phyloP scores from a whole-genome alignment of 1,139 yeast genomes.

The Citeromyces siamensis region DNA sequence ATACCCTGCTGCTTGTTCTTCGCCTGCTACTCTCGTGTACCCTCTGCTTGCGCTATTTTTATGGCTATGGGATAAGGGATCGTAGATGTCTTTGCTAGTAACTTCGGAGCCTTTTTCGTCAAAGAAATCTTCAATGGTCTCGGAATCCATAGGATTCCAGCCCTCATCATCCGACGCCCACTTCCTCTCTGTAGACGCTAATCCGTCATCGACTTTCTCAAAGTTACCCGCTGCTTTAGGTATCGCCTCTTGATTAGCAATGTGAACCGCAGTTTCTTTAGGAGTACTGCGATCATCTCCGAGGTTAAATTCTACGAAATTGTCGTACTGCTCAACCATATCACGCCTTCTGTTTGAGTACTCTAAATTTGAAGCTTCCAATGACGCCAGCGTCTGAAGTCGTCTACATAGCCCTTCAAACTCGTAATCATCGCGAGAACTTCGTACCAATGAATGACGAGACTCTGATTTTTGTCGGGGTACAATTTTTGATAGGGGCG shows the following conservation, averaged over 20 bases:
- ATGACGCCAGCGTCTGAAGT: constrained; percentile 2
- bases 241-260: too few relatives aligned
- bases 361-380: background rate
- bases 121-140: background rate
- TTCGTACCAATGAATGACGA: background rate
- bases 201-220: too few relatives aligned
- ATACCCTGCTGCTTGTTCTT: constrained; percentile 74
- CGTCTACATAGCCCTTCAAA: background rate
- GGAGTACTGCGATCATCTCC: too few relatives aligned
- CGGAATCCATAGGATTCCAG: background rate
- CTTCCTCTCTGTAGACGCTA: too few relatives aligned
- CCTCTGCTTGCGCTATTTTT: constrained; percentile 28
- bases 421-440: background rate
- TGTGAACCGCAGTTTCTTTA: too few relatives aligned
- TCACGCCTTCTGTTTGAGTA: too few relatives aligned
- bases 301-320: background rate
- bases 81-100: background rate
- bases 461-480: background rate
- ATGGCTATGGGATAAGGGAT: constrained; percentile 2
- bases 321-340: background rate
- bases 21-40: constrained; percentile 83
- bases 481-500: background rate
- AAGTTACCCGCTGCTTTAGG: too few relatives aligned
- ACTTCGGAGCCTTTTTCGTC: background rate
- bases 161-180: background rate